Evolutionary conservation across 306 rosid genomes (phyloP).

Genomic region (Cicer pinnatifidum): DNA sequence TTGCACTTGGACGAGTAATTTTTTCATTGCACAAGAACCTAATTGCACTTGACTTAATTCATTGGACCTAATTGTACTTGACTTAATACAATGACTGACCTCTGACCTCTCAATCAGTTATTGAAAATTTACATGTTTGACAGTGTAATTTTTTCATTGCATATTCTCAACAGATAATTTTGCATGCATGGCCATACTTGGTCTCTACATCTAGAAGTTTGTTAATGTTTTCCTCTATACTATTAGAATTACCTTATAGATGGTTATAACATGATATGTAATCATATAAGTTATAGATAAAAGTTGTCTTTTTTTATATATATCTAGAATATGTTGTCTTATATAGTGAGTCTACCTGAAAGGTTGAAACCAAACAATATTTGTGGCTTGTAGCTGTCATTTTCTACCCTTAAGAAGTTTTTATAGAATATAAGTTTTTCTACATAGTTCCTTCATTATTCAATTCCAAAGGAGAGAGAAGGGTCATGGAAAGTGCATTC

Average conservation of each 20-base stretch:
- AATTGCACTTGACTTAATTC: slow-evolving; percentile 26
- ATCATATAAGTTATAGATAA: slow-evolving; percentile 13
- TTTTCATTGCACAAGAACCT: slow-evolving; percentile 16
- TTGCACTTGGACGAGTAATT: slow-evolving; percentile 19
- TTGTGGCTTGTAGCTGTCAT: no score
- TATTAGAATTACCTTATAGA: slow-evolving; percentile 19
- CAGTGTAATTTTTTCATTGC: slow-evolving; percentile 44
- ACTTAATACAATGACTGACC: slow-evolving; percentile 1
- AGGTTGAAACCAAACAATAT: slow-evolving; percentile 17
- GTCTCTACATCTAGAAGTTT: slow-evolving; percentile 80
- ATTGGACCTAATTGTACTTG: slow-evolving; percentile 15
- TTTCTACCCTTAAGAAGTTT: background rate
- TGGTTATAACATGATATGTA: slow-evolving; percentile 27
- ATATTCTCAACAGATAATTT: slow-evolving; percentile 77
- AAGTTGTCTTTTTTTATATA: slow-evolving; percentile 3
- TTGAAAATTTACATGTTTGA: slow-evolving; percentile 21
- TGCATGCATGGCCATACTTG: slow-evolving; percentile 86
- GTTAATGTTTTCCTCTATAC: slow-evolving; percentile 17
- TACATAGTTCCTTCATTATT: slow-evolving; percentile 1
- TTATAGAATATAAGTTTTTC: background rate
- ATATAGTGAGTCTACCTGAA: background rate
- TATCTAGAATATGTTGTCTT: slow-evolving; percentile 16
- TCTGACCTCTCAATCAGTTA: slow-evolving; percentile 9
- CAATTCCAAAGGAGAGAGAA: slow-evolving; percentile 2
- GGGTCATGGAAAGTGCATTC: slow-evolving; percentile 22